Conservation (phyloP, 2,329 filamentous ascomycete genomes). For the Apiospora aurea region DNA sequence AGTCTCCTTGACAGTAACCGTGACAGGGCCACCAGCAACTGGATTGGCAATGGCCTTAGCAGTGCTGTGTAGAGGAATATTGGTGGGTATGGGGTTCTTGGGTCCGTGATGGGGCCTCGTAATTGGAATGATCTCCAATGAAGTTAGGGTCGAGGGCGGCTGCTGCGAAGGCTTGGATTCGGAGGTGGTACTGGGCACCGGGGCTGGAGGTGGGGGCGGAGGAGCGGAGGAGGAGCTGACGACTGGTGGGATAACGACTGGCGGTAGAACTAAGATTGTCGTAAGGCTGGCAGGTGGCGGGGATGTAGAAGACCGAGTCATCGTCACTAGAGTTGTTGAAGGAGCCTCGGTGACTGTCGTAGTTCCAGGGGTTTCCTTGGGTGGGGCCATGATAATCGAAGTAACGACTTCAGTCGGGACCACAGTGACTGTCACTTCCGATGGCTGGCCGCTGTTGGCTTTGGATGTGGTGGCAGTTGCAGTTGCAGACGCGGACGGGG, state of each 20-base stretch:
- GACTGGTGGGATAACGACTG: constrained; percentile 25
- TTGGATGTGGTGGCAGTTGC: constrained; percentile 10
- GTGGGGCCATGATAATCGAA: constrained; percentile 3
- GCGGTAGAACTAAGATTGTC: constrained; percentile 26
- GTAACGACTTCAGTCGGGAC: constrained; percentile 7
- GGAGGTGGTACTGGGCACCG: background rate
- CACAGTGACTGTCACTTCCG: constrained; percentile 9
- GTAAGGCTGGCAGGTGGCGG: constrained; percentile 28
- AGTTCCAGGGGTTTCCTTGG: constrained; percentile 24
- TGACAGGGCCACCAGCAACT: constrained; percentile 25
- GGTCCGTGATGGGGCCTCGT: background rate
- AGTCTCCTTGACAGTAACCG: constrained; percentile 36
- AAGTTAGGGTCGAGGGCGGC: constrained; percentile 9
- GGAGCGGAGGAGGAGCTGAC: constrained; percentile 30
- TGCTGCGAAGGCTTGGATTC: constrained; percentile 19
- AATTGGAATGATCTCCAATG: constrained; percentile 24
- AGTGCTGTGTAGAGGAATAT: constrained; percentile 24
- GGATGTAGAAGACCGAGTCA: constrained; percentile 30
- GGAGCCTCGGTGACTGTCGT: constrained; percentile 30
- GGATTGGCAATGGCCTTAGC: constrained; percentile 25
- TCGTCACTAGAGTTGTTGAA: constrained; percentile 33
- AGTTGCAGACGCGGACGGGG: background rate
- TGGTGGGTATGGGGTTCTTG: background rate
- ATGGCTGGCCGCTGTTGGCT: constrained; percentile 14
- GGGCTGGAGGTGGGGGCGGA: constrained; percentile 19